Conservation (phyloP, 768 basidiomycete genomes). For the Antrodiella citrinella region DNA sequence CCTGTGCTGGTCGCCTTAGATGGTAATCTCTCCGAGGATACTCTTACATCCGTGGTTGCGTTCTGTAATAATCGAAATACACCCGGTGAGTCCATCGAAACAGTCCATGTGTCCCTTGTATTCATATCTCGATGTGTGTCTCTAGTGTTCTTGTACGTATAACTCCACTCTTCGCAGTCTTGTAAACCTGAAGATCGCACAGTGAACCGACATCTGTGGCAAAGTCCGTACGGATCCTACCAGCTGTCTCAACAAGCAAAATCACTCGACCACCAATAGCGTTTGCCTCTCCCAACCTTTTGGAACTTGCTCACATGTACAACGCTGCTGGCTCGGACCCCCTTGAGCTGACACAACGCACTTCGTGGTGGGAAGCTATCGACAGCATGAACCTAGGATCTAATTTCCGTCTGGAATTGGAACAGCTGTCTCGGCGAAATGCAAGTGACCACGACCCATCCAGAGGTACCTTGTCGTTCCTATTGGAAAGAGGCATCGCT, state of each 20-base stretch:
- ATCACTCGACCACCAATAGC: constrained; percentile 40
- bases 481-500: constrained; percentile 61
- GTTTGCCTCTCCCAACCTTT: constrained; percentile 77
- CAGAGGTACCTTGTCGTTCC: constrained; percentile 45
- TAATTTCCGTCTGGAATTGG: constrained; percentile 58
- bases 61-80: constrained; percentile 42
- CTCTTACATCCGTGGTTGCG: constrained; percentile 42
- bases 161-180: too few relatives aligned
- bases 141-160: constrained; percentile 74
- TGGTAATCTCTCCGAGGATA: constrained; percentile 56
- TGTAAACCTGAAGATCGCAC: too few relatives aligned
- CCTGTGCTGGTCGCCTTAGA: constrained; percentile 67
- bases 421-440: constrained; percentile 42
- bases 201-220: constrained; percentile 91
- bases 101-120: too few relatives aligned
- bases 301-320: constrained; percentile 65
- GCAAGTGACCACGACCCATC: constrained; percentile 32
- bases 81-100: constrained; percentile 38
- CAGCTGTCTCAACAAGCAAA: constrained; percentile 37
- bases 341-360: constrained; percentile 42
- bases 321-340: constrained; percentile 40
- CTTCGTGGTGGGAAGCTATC: constrained; percentile 57
- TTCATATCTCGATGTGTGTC: too few relatives aligned
- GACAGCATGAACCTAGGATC: constrained; percentile 60
- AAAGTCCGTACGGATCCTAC: constrained; percentile 68